Evolutionary conservation across 371 early-diverging fungal genomes (phyloP).

Genomic region (Actinomortierella wolfii): DNA sequence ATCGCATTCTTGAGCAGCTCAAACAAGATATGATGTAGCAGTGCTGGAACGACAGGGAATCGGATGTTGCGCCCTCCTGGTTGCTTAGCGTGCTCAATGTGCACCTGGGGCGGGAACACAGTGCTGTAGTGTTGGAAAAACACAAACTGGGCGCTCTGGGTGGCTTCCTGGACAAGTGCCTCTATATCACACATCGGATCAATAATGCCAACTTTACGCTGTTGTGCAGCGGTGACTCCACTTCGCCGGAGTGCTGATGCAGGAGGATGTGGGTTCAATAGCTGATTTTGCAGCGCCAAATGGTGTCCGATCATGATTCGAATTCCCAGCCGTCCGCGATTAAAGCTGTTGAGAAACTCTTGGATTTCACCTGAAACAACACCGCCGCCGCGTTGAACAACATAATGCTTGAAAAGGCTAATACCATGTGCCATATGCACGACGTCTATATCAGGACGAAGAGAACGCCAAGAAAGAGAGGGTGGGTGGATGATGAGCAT

Average conservation of each 20-base stretch:
- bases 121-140: constrained; percentile 46
- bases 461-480: not conserved
- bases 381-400: constrained; percentile 12
- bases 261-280: constrained; percentile 12
- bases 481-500: not conserved
- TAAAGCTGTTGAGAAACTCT: constrained; percentile 40
- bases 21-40: constrained; percentile 42
- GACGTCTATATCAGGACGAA: constrained; percentile 15
- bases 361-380: constrained; percentile 34
- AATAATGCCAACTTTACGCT: constrained; percentile 27
- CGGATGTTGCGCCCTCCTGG: constrained; percentile 32
- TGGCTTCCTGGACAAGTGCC: constrained; percentile 31
- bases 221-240: too few relatives aligned
- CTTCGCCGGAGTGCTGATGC: constrained; percentile 17
- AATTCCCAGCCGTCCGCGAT: constrained; percentile 44
- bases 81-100: constrained; percentile 38
- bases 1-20: constrained; percentile 43
- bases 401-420: constrained; percentile 36
- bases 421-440: constrained; percentile 45
- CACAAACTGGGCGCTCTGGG: constrained; percentile 42
- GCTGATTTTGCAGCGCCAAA: constrained; percentile 36
- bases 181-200: constrained; percentile 45
- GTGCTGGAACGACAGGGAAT: constrained; percentile 42
- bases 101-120: constrained; percentile 40
- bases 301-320: constrained; percentile 46